These are phyloP conservation scores for Alternaria arbusti DNA, from an alignment of 2,329 filamentous ascomycete genomes.

Conservation along the genomic window DNA sequence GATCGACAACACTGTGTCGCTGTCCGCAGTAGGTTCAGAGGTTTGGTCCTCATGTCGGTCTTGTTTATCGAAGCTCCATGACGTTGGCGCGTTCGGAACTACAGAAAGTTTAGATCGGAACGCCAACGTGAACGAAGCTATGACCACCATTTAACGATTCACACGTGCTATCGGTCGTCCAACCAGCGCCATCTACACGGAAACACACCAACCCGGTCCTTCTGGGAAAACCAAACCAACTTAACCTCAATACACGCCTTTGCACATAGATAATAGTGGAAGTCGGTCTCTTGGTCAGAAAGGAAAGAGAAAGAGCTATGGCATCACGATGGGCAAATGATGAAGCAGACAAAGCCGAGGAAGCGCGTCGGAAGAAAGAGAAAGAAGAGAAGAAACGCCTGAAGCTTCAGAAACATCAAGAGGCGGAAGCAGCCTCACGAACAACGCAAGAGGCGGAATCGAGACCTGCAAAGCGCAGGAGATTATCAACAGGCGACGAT, in stretches of 20 bases:
- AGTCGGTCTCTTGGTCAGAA: neutral
- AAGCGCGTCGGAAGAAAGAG: constrained; percentile 75
- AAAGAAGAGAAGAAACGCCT: constrained; percentile 88
- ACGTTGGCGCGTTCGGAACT: constrained; percentile 32
- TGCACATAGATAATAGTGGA: neutral
- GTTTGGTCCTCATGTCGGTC: constrained; percentile 38
- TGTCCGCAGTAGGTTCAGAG: constrained; percentile 34
- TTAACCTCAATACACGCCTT: neutral
- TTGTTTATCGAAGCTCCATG: constrained; percentile 39
- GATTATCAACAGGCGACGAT: constrained; percentile 62
- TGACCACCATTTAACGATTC: constrained; percentile 30
- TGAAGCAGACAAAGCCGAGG: constrained; percentile 78
- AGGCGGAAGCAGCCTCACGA: constrained; percentile 60
- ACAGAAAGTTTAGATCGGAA: constrained; percentile 37
- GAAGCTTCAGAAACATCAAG: constrained; percentile 81
- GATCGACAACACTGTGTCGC: constrained; percentile 26
- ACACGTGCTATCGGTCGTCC: constrained; percentile 1
- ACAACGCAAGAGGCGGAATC: constrained; percentile 36
- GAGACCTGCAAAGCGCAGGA: constrained; percentile 62
- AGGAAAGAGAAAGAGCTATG: constrained; percentile 44
- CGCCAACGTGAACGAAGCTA: constrained; percentile 40
- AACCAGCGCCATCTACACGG: neutral
- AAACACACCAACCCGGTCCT: neutral
- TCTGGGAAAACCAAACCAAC: neutral
- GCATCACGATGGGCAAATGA: constrained; percentile 87